Evolutionary conservation across 805 yeast species (phyloP).

Genomic region (Saccharomycopsis oosterbeekiorum): DNA sequence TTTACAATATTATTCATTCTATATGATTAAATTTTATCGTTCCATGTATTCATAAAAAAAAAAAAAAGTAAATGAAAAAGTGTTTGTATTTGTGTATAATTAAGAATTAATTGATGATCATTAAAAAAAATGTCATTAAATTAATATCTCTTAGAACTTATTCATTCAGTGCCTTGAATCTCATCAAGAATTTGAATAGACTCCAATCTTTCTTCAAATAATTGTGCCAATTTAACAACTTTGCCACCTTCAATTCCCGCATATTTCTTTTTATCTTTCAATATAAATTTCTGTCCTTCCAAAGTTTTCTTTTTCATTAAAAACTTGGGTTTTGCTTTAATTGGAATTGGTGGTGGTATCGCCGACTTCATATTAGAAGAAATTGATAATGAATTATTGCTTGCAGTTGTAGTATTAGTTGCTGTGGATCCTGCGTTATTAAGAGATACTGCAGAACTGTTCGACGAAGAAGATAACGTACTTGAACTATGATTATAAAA

Average conservation of each 20-base stretch:
- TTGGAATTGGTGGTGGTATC: neutral
- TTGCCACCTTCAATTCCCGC: conserved; percentile 17
- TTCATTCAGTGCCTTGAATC: neutral
- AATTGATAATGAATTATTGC: neutral
- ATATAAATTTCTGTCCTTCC: conserved; percentile 6
- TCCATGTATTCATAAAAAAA: neutral
- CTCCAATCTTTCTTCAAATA: conserved; percentile 18
- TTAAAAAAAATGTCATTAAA: neutral
- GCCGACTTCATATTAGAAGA: neutral
- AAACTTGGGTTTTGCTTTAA: neutral
- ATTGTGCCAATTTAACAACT: conserved; percentile 17
- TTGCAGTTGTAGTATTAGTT: neutral
- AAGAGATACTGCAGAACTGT: neutral
- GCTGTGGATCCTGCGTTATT: neutral
- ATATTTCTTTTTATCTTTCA: conserved; percentile 13
- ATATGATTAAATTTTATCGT: neutral
- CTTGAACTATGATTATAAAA: neutral
- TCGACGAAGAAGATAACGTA: neutral
- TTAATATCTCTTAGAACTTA: neutral
- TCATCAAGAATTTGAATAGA: conserved; percentile 10
- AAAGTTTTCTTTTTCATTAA: neutral
- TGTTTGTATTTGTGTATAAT: too few relatives aligned
- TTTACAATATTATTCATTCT: neutral
- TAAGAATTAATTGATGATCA: too few relatives aligned
- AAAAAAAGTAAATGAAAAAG: too few relatives aligned